A percentile compares a stretch with the other conserved stretches of the same genome.
These are phyloP conservation scores for Rhodotorula sp. DNA, from an alignment of 1,284 basidiomycete genomes.

Conservation along the genomic window DNA sequence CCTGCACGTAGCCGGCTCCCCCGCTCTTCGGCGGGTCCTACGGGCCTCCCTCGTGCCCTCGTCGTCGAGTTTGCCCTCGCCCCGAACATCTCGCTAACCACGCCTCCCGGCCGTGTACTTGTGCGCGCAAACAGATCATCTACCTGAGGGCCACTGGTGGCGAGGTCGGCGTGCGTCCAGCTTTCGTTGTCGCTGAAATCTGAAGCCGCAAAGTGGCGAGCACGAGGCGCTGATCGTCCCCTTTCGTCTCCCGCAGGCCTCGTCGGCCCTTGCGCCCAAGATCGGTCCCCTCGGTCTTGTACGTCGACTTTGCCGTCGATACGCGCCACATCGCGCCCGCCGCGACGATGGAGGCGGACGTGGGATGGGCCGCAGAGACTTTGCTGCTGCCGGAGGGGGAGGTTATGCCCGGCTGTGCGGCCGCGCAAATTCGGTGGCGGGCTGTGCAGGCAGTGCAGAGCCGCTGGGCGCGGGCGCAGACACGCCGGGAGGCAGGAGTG, in stretches of 20 bases:
- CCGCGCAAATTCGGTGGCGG: not conserved
- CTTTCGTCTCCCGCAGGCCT: slow-evolving; percentile 58
- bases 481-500: not conserved
- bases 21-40: not conserved
- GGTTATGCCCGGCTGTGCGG: not conserved
- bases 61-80: slow-evolving; percentile 4
- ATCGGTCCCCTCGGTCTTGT: slow-evolving; percentile 99
- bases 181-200: not conserved
- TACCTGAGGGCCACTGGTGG: slow-evolving; percentile 98
- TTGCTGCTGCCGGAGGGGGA: not conserved
- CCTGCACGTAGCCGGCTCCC: not conserved
- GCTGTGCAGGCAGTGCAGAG: not conserved
- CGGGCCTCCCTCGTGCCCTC: not conserved
- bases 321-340: not conserved
- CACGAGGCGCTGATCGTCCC: not conserved
- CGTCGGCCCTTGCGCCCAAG: slow-evolving; percentile 97
- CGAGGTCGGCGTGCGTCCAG: slow-evolving; percentile 74
- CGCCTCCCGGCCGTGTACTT: not conserved
- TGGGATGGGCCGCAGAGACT: not conserved
- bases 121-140: slow-evolving; percentile 64
- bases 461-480: too few relatives aligned
- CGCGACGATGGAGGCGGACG: not conserved
- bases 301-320: slow-evolving; percentile 51
- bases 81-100: slow-evolving; percentile 39
- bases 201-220: too few relatives aligned